Evolutionary conservation across 495 filamentous ascomycete genomes (phyloP).

Genomic region (Viridothelium virens): DNA sequence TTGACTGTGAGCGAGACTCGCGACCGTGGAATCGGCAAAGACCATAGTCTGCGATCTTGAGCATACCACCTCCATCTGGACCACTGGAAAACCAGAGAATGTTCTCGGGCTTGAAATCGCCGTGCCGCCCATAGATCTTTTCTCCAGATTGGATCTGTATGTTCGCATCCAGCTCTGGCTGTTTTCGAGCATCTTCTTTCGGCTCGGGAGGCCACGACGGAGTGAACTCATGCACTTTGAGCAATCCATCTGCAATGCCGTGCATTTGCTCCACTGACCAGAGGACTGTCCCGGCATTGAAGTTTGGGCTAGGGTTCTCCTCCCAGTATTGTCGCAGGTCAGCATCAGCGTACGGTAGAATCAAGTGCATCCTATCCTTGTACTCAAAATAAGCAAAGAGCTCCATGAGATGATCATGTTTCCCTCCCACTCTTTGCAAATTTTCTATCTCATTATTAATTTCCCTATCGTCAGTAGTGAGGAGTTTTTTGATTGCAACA

Average conservation of each 20-base stretch:
- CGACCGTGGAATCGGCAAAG: constrained; percentile 20
- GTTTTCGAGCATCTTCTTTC: not conserved
- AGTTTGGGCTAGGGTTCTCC: not conserved
- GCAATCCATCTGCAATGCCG: constrained; percentile 15
- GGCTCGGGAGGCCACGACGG: not conserved
- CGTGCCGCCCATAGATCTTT: constrained; percentile 17
- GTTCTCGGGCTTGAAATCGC: constrained; percentile 35
- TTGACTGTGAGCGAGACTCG: constrained; percentile 16
- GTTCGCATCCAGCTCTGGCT: no score
- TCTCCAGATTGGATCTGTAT: no score
- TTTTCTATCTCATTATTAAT: constrained; percentile 9
- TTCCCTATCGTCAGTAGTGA: not conserved
- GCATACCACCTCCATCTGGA: constrained; percentile 13
- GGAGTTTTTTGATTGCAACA: constrained; percentile 4
- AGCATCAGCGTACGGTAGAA: constrained; percentile 18
- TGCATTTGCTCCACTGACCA: constrained; percentile 17
- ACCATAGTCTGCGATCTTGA: constrained; percentile 28
- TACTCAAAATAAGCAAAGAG: constrained; percentile 18
- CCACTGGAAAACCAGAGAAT: constrained; percentile 29
- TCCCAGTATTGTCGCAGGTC: constrained; percentile 17
- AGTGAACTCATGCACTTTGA: constrained; percentile 5
- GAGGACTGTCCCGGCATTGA: not conserved
- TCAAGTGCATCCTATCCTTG: constrained; percentile 14
- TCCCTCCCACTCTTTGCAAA: not conserved
- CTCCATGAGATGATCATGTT: constrained; percentile 13